Evolutionary conservation across 129 eudicot species (phyloP), one percentile per base, ranked within the genome.

Genomic region (Dittrichia graveolens): DNA sequence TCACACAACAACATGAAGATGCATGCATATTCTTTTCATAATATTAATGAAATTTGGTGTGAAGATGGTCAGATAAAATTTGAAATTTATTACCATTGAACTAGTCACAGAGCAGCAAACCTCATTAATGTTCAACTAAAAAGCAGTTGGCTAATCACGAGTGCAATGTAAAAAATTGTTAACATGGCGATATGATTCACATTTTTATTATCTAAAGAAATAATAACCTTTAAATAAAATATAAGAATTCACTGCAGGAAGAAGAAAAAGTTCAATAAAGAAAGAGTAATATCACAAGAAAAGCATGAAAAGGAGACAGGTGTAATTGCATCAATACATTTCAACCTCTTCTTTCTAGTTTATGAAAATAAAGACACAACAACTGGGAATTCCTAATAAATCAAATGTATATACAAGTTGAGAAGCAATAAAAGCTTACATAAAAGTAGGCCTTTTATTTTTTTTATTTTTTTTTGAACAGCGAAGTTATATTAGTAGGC

Each of bases 81-180:
- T 63, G 77, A 65, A 81, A 74, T 60, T 59, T 65, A 19, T 47
- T 60, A 53, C 75, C 50, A 34, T 34, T 56, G 57, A 60, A 40
- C 68, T 61, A 65, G 75, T 71, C 83, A 73, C 65, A 82, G 67
- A 78, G 76, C 24, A 73, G 80, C 73, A 78, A 76, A 49, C 52
- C 72, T 76, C 81, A 75, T 83, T 70, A 86, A 81, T 85, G 81
- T 76, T 76, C 89, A 87, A 74, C 89, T 68, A 90, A 76, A 72
- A 90, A 82, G 74, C 40, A 74, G 85, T 65, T 52, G 79, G 75
- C 65, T 12, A 71, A 66, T 83, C 93, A 85, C 93, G 84, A 75
- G 90, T 71, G 72, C 15, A 34, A 52, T 11, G 77, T 46, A 83
- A 65, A 18, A 76, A 66, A 70, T 8, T 52, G 31, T 24, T 24